Base-by-base conservation (phyloP, 192 early-diverging fungal species). In the Coemansia umbellata region DNA sequence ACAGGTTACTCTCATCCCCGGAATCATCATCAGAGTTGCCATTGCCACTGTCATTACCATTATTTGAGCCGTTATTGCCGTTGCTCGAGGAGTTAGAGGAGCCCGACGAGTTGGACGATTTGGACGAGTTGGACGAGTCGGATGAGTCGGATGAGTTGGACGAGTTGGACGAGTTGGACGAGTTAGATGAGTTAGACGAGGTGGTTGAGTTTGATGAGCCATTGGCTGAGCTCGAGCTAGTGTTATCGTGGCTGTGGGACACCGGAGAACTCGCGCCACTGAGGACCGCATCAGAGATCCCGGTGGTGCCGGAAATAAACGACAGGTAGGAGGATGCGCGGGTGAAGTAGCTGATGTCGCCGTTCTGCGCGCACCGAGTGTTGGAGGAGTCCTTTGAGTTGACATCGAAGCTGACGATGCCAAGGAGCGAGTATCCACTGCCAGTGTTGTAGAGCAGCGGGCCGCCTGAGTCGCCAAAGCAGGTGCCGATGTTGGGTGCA, bases 391-490 rank as follows among this genome's bases (percentile, higher is more conserved):
- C 63, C 24, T 60, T 50, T 24, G 48, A 55, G 39, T 74, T 74
- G 48, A 74, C 72, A 28, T 74, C 72, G 39, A 74, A 78, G 65
- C 69, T 73, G 41, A 72, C 70, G 3, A 78, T 31, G 9, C 76
- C 76, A 32, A 73, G 33, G 13, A 69, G 59, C n/a, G 55, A 31
- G 53, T 68, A 74, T 5, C 60, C 63, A 41, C 47, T 33, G 23
- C 53, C 61, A 6, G 41, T 52, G 32, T 53, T 55, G 21, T 60
- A 22, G 26, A 73, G 51, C 11, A 78, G 57, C 0, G 76, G 76
- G n/a, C 76, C 76, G 26, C 76, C 76, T 23, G 64, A 68, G 49
- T 78, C 76, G 28, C 69, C 76, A 32, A 68, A 68, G 51, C 76
- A 78, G 8, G 69, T 78, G n/a, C 76, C 69, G 37, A 69, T 58